These are phyloP conservation scores for Xylariaceae sp. DNA, from an alignment of 2,329 filamentous ascomycete genomes.

Conservation along the genomic window DNA sequence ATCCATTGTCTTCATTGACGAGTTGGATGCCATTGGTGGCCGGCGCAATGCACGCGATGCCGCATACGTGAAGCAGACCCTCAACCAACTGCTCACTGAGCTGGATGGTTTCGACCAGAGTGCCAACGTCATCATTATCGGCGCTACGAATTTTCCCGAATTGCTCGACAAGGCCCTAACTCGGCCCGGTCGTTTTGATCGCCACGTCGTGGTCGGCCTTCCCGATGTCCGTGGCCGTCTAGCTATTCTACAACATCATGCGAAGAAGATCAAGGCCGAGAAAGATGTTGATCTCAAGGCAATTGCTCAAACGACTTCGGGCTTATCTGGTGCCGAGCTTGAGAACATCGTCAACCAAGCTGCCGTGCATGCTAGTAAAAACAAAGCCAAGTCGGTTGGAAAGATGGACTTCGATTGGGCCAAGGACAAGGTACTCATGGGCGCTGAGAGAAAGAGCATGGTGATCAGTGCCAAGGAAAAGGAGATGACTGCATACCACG, in stretches of 20 bases:
- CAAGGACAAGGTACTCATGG: conserved; percentile 97
- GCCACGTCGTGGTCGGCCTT: conserved; percentile 81
- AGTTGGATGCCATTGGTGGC: conserved; percentile 89
- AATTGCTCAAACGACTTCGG: conserved; percentile 81
- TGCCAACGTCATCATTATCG: conserved; percentile 91
- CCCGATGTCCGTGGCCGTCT: conserved; percentile 92
- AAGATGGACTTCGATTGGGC: conserved; percentile 91
- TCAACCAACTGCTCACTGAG: conserved; percentile 95
- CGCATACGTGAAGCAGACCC: conserved; percentile 92
- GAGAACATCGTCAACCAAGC: conserved; percentile 98
- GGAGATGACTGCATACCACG: conserved; percentile 91
- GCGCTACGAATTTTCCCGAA: conserved; percentile 93
- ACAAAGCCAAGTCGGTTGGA: conserved; percentile 69
- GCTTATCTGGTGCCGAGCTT: conserved; percentile 90
- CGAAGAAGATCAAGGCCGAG: conserved; percentile 80
- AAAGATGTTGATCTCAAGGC: conserved; percentile 77
- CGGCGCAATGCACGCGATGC: conserved; percentile 91
- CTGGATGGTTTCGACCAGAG: conserved; percentile 95
- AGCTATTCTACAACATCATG: conserved; percentile 88
- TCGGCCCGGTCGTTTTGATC: conserved; percentile 90
- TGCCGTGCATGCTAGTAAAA: conserved; percentile 87
- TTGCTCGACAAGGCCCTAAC: conserved; percentile 91
- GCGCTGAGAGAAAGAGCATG: conserved; percentile 83
- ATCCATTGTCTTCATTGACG: conserved; percentile 92
- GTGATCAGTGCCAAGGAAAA: conserved; percentile 92